Conservation (phyloP, 495 filamentous ascomycete species). For the Podospora bellae-mahoneyi region DNA sequence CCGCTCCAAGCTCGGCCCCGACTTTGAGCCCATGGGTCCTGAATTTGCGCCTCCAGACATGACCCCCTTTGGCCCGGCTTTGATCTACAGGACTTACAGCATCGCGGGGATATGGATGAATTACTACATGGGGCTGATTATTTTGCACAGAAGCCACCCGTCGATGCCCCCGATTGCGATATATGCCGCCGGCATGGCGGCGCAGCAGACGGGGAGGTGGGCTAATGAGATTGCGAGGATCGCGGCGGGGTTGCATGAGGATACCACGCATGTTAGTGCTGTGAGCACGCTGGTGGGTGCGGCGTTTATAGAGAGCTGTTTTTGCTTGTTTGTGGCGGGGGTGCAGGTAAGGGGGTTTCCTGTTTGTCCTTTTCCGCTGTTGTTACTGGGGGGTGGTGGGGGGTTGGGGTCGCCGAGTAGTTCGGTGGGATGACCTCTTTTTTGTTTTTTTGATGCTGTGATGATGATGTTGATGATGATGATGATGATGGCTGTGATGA, state of each 20-base stretch:
- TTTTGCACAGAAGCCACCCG: conserved; percentile 74
- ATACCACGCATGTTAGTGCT: conserved; percentile 50
- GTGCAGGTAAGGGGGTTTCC: conserved; percentile 51
- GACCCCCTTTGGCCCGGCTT: conserved; percentile 75
- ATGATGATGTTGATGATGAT: background rate
- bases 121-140: conserved; percentile 76
- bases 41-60: conserved; percentile 60
- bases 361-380: conserved; percentile 7
- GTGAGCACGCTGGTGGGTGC: conserved; percentile 80
- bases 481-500: background rate
- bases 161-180: conserved; percentile 90
- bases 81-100: conserved; percentile 78
- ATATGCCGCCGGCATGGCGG: conserved; percentile 71
- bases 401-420: background rate
- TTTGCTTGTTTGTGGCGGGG: conserved; percentile 80
- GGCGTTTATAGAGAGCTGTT: conserved; percentile 72
- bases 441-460: background rate
- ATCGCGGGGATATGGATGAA: conserved; percentile 83
- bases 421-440: background rate
- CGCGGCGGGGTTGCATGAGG: conserved; percentile 71
- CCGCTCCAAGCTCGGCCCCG: conserved; percentile 60
- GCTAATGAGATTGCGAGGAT: conserved; percentile 79
- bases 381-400: background rate
- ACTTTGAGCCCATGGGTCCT: conserved; percentile 73
- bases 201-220: conserved; percentile 61